Evolutionary conservation across 805 yeast species (phyloP), one percentile per base, ranked within the genome.

Genomic region (Candida sphagnicola): DNA sequence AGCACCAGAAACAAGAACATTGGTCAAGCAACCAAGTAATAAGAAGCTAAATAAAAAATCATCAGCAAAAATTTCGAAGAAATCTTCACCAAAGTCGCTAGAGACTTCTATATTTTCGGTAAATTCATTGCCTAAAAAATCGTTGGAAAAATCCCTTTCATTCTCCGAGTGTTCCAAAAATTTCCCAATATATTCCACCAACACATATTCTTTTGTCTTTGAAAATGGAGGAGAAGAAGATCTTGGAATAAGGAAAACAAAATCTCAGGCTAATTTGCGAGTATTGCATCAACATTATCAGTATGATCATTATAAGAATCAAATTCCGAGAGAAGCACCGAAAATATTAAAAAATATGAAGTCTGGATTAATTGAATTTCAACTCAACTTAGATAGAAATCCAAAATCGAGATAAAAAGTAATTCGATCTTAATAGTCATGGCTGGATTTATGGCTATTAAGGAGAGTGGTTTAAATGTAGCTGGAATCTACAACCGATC

Each of bases 301-400:
- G 28, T 33, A 30, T 28, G 31, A 34, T 15, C 34, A 35, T 18
- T 34, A 16, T 32, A 25, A 34, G n/a, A 31, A 31, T 34, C 24
- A 28, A 5, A 29, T 6, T 23, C 13, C 19, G 8, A 18, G 16
- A 17, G 32, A 29, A 19, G 13, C 36, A 5, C 50, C 51, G 5
- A 46, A 47, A 30, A 41, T 39, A 10, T 32, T 47, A 18, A 53
- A 51, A 36, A 51, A 46, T 40, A 56, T 61, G 59, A 53, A 57
- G 42, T 49, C 61, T 3, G 65, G 67, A 1, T 51, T 62, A 31
- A 45, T 47, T 23, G 57, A 57, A 35, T 59, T 59, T 40, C 50
- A 48, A 35, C 35, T 50, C 18, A 44, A 40, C 18, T 16, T 13
- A 13, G 17, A 17, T 11, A 39, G 19, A 21, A 21, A 17, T n/a